phyloP scores from a whole-genome alignment of 169 alveolate genomes.

The Plasmodium reichenowi region DNA sequence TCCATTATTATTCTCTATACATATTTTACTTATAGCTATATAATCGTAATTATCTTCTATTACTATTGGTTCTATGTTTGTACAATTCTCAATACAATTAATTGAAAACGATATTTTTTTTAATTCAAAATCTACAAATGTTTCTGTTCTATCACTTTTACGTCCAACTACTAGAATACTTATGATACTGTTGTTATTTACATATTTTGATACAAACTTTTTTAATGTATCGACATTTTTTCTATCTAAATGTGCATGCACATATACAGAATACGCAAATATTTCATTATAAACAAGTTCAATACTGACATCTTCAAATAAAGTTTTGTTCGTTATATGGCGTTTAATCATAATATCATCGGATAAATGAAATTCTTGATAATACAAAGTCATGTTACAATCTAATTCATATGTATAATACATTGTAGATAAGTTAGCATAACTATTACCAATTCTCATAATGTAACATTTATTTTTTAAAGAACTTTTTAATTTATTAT shows the following conservation, averaged over 20 bases:
- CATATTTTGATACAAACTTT: constrained; percentile 10
- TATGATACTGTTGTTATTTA: constrained; percentile 10
- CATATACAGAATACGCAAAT: constrained; percentile 18
- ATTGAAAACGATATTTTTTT: constrained; percentile 22
- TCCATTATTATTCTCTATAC: constrained; percentile 18
- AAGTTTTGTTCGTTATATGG: constrained; percentile 18
- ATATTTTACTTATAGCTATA: constrained; percentile 41
- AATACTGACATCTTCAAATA: constrained; percentile 40
- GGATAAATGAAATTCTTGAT: constrained; percentile 4
- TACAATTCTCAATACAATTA: constrained; percentile 6
- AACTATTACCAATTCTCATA: constrained; percentile 23
- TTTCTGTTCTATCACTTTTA: constrained; percentile 12
- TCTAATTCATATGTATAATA: constrained; percentile 59
- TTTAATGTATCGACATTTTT: not conserved
- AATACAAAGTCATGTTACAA: constrained; percentile 48
- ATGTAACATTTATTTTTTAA: constrained; percentile 14
- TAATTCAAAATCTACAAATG: not conserved
- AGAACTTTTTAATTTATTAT: constrained; percentile 4
- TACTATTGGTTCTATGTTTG: constrained; percentile 37
- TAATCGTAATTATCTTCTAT: constrained; percentile 50
- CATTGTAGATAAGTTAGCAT: constrained; percentile 53
- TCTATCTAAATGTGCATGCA: constrained; percentile 13
- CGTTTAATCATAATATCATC: constrained; percentile 22
- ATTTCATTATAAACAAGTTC: constrained; percentile 27
- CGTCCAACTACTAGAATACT: constrained; percentile 28